phyloP scores from a whole-genome alignment of 2,329 filamentous ascomycete genomes.

The Phaeosphaeria sp. region DNA sequence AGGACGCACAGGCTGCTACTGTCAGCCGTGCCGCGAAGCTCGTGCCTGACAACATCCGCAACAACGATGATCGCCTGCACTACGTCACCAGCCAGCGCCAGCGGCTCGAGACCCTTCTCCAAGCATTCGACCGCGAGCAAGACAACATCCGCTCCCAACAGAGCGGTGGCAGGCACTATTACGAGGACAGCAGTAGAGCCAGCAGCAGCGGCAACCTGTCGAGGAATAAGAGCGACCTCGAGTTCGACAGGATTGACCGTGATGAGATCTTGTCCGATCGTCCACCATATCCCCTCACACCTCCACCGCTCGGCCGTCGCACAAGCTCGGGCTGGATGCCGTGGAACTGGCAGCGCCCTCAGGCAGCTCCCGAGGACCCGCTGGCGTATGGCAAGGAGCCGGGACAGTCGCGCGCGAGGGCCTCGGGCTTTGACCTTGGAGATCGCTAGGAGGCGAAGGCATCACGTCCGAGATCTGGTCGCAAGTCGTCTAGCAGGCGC shows the following conservation, averaged over 20 bases:
- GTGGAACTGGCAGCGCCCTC: constrained; percentile 54
- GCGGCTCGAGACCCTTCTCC: constrained; percentile 74
- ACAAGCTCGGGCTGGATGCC: constrained; percentile 57
- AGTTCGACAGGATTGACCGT: constrained; percentile 86
- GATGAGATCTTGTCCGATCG: constrained; percentile 65
- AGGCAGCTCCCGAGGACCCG: constrained; percentile 35
- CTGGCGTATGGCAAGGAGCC: constrained; percentile 44
- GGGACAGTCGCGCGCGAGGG: constrained; percentile 29
- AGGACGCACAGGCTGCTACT: constrained; percentile 56
- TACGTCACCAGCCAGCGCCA: constrained; percentile 84
- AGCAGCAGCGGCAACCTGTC: constrained; percentile 60
- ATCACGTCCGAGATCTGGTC: constrained; percentile 7
- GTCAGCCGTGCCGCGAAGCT: constrained; percentile 67
- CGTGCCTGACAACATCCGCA: constrained; percentile 72
- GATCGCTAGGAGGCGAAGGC: constrained; percentile 33
- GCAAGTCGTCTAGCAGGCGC: neutral
- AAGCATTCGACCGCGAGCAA: constrained; percentile 81
- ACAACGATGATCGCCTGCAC: constrained; percentile 70
- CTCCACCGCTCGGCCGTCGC: constrained; percentile 37
- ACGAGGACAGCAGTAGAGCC: constrained; percentile 40
- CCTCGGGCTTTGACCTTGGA: constrained; percentile 41
- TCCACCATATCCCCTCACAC: constrained; percentile 46
- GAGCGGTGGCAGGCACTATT: constrained; percentile 54
- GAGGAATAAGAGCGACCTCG: constrained; percentile 84
- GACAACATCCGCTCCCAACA: constrained; percentile 58